Evolutionary conservation across 495 filamentous ascomycete genomes (phyloP).

Genomic region (Penicillium diatomitis): DNA sequence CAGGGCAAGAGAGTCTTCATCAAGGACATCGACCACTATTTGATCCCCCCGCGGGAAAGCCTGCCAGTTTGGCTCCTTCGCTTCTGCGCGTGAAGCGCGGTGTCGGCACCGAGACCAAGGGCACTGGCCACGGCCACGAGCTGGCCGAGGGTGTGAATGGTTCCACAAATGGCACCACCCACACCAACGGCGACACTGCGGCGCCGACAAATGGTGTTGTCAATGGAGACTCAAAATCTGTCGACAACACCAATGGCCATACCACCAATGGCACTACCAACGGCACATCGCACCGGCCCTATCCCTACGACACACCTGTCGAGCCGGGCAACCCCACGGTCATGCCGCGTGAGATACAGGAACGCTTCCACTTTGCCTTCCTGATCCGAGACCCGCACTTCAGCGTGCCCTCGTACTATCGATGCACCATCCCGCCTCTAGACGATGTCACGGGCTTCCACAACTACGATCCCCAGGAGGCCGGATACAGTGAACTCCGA

Average conservation of each 20-base stretch:
- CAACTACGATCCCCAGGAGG: conserved; percentile 74
- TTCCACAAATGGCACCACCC: conserved; percentile 11
- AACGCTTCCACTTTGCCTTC: conserved; percentile 88
- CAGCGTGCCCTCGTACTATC: conserved; percentile 86
- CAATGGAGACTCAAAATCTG: conserved; percentile 2
- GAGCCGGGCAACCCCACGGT: conserved; percentile 74
- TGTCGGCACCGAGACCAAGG: conserved; percentile 41
- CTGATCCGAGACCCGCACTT: conserved; percentile 85
- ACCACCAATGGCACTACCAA: conserved; percentile 16
- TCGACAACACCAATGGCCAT: too few species aligned
- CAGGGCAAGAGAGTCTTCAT: conserved; percentile 79
- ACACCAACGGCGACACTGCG: conserved; percentile 21
- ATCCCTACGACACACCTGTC: conserved; percentile 47
- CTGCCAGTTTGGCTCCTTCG: conserved; percentile 65
- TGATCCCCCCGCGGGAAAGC: conserved; percentile 61
- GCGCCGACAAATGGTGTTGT: conserved; percentile 11
- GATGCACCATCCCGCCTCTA: conserved; percentile 89
- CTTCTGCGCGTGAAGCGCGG: conserved; percentile 53
- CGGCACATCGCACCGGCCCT: conserved; percentile 24
- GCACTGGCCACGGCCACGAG: conserved; percentile 9
- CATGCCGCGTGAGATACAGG: conserved; percentile 58
- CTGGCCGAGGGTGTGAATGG: conserved; percentile 20
- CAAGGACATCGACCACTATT: conserved; percentile 92
- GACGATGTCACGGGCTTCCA: conserved; percentile 74
- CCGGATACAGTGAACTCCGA: conserved; percentile 82